Conservation (phyloP, 2,329 filamentous ascomycete genomes). For the Atkinsonella hypoxylon region DNA sequence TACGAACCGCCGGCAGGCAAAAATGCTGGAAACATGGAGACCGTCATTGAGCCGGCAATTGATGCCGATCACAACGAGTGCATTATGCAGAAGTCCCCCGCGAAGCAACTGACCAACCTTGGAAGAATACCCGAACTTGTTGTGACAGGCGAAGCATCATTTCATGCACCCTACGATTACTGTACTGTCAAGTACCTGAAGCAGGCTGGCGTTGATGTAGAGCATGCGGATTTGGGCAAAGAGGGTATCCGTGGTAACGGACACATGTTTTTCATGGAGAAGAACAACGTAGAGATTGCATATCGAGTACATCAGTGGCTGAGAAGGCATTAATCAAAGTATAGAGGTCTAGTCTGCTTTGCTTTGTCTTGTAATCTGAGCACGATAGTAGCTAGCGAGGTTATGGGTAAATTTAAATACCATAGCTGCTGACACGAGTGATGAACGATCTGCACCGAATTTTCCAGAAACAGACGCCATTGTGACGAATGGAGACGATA, state of each 20-base stretch:
- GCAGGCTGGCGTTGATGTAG: constrained; percentile 32
- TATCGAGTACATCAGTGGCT: constrained; percentile 11
- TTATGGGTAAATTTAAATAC: too few species aligned
- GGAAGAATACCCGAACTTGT: constrained; percentile 31
- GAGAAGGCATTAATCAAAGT: constrained; percentile 6
- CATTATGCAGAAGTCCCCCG: constrained; percentile 17
- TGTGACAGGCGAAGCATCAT: constrained; percentile 35
- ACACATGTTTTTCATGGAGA: constrained; percentile 36
- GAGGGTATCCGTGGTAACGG: constrained; percentile 37
- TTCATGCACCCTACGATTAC: constrained; percentile 39
- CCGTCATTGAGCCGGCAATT: constrained; percentile 14
- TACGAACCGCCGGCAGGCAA: constrained; percentile 15
- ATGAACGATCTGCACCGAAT: neutral
- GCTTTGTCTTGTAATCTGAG: too few species aligned
- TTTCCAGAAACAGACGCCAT: neutral
- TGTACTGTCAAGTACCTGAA: constrained; percentile 37
- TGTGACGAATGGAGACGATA: neutral
- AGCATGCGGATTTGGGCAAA: constrained; percentile 31
- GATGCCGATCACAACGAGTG: constrained; percentile 17
- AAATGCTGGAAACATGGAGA: constrained; percentile 9
- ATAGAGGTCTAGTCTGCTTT: too few species aligned
- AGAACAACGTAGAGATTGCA: constrained; percentile 22
- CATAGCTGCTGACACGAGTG: neutral
- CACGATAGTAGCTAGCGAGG: too few species aligned
- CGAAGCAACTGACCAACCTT: constrained; percentile 31